Percentiles rank a stretch among this genome's conserved stretches.
Evolutionary conservation across 2,329 filamentous ascomycete species (phyloP).

Genomic region (Fusarium haematococcum): DNA sequence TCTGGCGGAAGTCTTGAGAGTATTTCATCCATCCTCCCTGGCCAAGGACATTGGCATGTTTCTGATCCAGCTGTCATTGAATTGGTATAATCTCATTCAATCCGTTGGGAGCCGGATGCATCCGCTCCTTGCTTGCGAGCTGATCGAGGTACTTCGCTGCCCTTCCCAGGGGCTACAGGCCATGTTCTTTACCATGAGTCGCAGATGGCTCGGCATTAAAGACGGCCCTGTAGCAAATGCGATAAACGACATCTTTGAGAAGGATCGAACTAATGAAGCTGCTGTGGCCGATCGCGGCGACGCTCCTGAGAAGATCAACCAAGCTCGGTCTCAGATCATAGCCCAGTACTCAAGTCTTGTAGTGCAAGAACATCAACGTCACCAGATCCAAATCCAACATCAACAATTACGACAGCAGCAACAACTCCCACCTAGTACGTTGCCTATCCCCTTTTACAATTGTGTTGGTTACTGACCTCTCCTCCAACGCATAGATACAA

Average conservation of each 20-base stretch:
- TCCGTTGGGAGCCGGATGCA: conserved; percentile 34
- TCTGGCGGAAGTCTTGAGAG: conserved; percentile 16
- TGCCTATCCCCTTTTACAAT: background rate
- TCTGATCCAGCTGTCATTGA: conserved; percentile 32
- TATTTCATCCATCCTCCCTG: conserved; percentile 3
- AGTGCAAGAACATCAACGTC: conserved; percentile 8
- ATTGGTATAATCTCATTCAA: conserved; percentile 37
- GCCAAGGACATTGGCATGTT: conserved; percentile 38
- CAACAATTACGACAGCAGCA: conserved; percentile 12
- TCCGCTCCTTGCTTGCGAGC: conserved; percentile 46
- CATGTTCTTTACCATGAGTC: conserved; percentile 48
- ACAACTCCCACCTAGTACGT: conserved; percentile 25
- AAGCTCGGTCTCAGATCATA: conserved; percentile 14
- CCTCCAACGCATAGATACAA: conserved; percentile 15
- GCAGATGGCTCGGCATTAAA: conserved; percentile 40
- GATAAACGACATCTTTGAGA: conserved; percentile 40
- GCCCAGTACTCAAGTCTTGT: conserved; percentile 22
- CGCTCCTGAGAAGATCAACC: conserved; percentile 11
- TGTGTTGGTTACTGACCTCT: conserved; percentile 14
- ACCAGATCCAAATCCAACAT: background rate
- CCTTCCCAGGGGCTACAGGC: conserved; percentile 39
- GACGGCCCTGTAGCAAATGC: conserved; percentile 29
- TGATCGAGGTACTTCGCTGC: conserved; percentile 40
- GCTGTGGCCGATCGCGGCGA: conserved; percentile 10
- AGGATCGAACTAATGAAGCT: conserved; percentile 43